Evolutionary conservation across 1,284 basidiomycete genomes (phyloP).

Genomic region (Pseudozyma pruni): DNA sequence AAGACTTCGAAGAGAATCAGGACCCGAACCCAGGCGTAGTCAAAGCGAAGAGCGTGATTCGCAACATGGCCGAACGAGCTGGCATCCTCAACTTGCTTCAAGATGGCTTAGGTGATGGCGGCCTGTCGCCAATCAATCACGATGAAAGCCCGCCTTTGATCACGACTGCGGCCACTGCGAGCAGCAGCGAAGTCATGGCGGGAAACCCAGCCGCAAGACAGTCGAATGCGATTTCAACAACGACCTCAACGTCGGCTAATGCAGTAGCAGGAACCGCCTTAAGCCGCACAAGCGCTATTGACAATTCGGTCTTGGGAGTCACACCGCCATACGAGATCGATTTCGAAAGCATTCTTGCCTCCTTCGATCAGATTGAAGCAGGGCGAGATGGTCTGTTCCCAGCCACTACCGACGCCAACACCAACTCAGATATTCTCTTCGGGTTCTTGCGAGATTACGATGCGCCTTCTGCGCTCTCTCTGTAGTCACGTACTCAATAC

Average conservation of each 20-base stretch:
- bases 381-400: background rate
- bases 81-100: conserved; percentile 16
- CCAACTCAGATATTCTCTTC: conserved; percentile 26
- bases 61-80: conserved; percentile 26
- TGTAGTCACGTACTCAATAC: too few species aligned
- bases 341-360: conserved; percentile 25
- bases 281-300: background rate
- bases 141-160: background rate
- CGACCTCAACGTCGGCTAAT: background rate
- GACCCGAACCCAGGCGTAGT: conserved; percentile 24
- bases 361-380: conserved; percentile 19
- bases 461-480: conserved; percentile 6
- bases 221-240: background rate
- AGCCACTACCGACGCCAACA: conserved; percentile 5
- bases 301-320: background rate
- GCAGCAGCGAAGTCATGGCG: background rate
- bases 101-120: background rate
- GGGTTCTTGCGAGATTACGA: conserved; percentile 27
- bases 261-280: background rate
- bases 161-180: background rate
- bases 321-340: conserved; percentile 30
- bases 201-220: background rate
- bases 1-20: conserved; percentile 31
- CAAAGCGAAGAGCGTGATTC: conserved; percentile 22
- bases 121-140: conserved; percentile 5